Evolutionary conservation across 1,139 yeast genomes (phyloP).

Genomic region (Schwanniomyces etchellsii): DNA sequence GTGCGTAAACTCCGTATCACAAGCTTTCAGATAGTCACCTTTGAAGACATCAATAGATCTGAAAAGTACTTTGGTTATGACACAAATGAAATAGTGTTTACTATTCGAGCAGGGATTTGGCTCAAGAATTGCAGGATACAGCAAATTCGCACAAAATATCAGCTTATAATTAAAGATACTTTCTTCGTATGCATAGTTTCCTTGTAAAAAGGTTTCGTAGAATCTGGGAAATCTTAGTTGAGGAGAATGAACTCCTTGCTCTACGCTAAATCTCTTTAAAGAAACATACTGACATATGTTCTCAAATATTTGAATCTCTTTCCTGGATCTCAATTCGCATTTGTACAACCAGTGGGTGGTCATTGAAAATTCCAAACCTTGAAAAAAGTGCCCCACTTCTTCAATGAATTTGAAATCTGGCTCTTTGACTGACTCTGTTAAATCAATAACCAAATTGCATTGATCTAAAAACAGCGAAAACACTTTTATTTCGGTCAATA

Average conservation of each 20-base stretch:
- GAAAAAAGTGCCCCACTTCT: slow-evolving; percentile 3
- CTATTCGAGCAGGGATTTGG: too few relatives aligned
- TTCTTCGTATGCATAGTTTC: slow-evolving; percentile 4
- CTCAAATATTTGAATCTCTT: slow-evolving; percentile 16
- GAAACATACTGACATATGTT: slow-evolving; percentile 12
- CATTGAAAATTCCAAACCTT: slow-evolving; percentile 10
- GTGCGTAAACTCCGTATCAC: too few relatives aligned
- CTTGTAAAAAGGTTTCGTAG: slow-evolving; percentile 11
- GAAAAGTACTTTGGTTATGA: too few relatives aligned
- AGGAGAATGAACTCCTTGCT: slow-evolving; percentile 18
- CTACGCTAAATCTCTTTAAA: slow-evolving; percentile 9
- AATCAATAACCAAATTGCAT: too few relatives aligned
- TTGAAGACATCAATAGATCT: too few relatives aligned
- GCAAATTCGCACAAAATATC: slow-evolving; percentile 3
- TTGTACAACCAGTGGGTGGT: slow-evolving; percentile 14
- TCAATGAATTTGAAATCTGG: too few relatives aligned
- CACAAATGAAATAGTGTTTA: too few relatives aligned
- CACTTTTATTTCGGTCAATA: background rate
- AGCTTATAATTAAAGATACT: slow-evolving; percentile 1
- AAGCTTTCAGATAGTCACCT: too few relatives aligned
- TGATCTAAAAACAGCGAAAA: too few relatives aligned
- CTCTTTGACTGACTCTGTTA: too few relatives aligned
- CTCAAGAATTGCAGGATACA: slow-evolving; percentile 4
- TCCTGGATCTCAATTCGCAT: slow-evolving; percentile 11
- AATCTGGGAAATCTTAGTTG: slow-evolving; percentile 21